These are phyloP conservation scores for Diversispora eburnea DNA, from an alignment of 192 early-diverging fungal genomes.

Conservation along the genomic window DNA sequence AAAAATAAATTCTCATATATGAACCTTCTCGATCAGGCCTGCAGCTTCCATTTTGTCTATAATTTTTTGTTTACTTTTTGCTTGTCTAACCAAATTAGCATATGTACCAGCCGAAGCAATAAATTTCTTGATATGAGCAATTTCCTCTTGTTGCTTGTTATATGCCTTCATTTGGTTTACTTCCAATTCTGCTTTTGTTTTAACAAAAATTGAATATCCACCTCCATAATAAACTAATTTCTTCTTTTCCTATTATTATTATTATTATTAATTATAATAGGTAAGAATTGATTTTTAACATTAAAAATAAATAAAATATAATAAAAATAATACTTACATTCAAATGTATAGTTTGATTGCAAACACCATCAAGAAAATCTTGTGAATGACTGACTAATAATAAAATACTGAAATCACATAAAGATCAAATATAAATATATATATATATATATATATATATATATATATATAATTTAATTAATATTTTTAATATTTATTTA, in stretches of 20 bases:
- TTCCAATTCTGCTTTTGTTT: slow-evolving; percentile 92
- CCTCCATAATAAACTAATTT: slow-evolving; percentile 93
- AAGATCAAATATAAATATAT: slow-evolving; percentile 38
- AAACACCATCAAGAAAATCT: slow-evolving; percentile 92
- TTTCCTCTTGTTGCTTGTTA: slow-evolving; percentile 98
- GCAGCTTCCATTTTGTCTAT: slow-evolving; percentile 99
- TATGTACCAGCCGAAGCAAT: slow-evolving; percentile 99
- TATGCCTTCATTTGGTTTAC: slow-evolving; percentile 99
- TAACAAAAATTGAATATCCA: slow-evolving; percentile 95
- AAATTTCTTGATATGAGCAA: slow-evolving; percentile 98
- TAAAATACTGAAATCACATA: slow-evolving; percentile 67
- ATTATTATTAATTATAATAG: no score
- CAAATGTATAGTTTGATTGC: slow-evolving; percentile 38
- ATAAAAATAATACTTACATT: slow-evolving; percentile 4
- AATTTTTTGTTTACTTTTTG: slow-evolving; percentile 99
- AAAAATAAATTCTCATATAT: not conserved
- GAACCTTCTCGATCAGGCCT: slow-evolving; percentile 95
- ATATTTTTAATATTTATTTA: no score
- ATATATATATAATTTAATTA: no score
- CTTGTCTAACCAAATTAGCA: slow-evolving; percentile 88
- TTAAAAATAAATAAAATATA: not conserved
- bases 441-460: slow-evolving; percentile 73
- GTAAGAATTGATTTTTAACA: not conserved
- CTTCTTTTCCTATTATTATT: slow-evolving; percentile 51
- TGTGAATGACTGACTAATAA: slow-evolving; percentile 90